phyloP scores from a whole-genome alignment of 1,139 yeast genomes.

The Debaryomyces sp. region DNA sequence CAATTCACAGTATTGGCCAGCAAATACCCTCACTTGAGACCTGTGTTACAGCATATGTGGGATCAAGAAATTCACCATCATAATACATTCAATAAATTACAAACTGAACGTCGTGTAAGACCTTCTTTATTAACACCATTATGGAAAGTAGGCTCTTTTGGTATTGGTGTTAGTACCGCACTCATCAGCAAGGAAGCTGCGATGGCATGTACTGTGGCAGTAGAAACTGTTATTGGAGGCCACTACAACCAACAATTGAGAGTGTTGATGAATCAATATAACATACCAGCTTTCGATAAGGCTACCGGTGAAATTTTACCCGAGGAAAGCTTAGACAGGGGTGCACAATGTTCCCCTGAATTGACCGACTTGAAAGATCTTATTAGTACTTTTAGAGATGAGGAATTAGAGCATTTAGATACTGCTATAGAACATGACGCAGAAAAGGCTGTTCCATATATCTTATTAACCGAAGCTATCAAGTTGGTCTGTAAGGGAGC shows the following conservation, averaged over 20 bases:
- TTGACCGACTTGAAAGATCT: conserved; percentile 58
- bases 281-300: conserved; percentile 48
- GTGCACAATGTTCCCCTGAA: conserved; percentile 52
- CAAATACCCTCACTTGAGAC: conserved; percentile 70
- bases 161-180: conserved; percentile 87
- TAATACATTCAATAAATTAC: conserved; percentile 76
- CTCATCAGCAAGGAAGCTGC: conserved; percentile 92
- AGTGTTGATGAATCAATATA: conserved; percentile 64
- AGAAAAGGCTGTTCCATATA: conserved; percentile 89
- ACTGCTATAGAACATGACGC: conserved; percentile 94
- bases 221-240: conserved; percentile 96
- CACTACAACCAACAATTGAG: conserved; percentile 93
- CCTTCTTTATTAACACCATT: conserved; percentile 90
- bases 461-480: conserved; percentile 83
- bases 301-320: conserved; percentile 36
- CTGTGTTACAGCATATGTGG: conserved; percentile 93
- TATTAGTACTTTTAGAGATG: conserved; percentile 84
- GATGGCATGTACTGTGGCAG: conserved; percentile 99
- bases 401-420: conserved; percentile 92
- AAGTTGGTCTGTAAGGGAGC: conserved; percentile 83
- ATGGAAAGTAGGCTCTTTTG: conserved; percentile 91
- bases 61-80: conserved; percentile 95
- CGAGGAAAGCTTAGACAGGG: conserved; percentile 25
- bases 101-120: conserved; percentile 76
- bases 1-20: conserved; percentile 78